Base-by-base conservation (phyloP, 768 basidiomycete species). In the Leccinum uliginosum region DNA sequence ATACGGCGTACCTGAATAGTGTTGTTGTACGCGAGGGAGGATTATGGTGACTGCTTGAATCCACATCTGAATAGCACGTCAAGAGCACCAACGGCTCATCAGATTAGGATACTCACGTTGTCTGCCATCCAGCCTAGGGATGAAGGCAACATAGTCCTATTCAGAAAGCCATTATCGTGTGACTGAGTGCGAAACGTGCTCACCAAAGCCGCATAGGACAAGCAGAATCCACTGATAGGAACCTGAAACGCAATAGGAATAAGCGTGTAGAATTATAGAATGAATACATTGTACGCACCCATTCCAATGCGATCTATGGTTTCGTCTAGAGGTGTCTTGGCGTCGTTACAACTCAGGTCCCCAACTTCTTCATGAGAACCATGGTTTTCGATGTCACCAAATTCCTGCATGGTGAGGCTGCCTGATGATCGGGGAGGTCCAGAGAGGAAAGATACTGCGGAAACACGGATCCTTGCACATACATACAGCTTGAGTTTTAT, bases 301-400 rank as follows among this genome's bases (percentile, higher is more conserved):
- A 96, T 91, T 32, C 92, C 93, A 66, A 95, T 93, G 40, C 84
- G 80, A 67, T 93, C 91, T 71, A 95, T 92, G 1, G 93, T 93
- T 66, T 78, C 87, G 73, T 95, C 93, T 26, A 95, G 77, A 64
- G 80, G 80, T 17, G 83, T 85, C 55, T 83, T 72, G 12, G 69
- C 69, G 62, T 84, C 83, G 34, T 63, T 43, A 59, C 30, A 72
- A 12, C 59, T 61, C 5, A 32, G 14, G 49, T 63, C 66, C 6
- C 63, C 68, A 14, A 67, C 38, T 68, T n/a, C n/a, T n/a, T 72
- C 11, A 56, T 30, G 71, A 63, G 55, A 47, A 74, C 72, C n/a
- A 68, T 71, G 23, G 46, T 1, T n/a, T 45, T 45, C 44, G 44
- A 45, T 21, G 14, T 45, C 44, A 45, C 21, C 7, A 23, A 23